Evolutionary conservation across 495 filamentous ascomycete species (phyloP).

Genomic region (Beverwykella pulmonaria): DNA sequence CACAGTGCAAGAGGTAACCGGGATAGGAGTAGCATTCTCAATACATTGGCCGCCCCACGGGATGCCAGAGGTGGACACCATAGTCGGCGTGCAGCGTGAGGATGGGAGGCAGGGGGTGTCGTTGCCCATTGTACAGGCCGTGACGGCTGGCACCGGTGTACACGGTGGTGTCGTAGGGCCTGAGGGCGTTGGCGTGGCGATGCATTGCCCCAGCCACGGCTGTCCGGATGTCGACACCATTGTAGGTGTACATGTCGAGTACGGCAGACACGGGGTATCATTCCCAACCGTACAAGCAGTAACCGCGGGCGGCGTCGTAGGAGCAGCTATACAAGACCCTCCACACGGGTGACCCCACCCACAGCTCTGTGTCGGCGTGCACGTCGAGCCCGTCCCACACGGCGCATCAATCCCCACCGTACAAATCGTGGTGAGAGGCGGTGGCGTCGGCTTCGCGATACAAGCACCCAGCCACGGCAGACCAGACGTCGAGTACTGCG

Average conservation of each 20-base stretch:
- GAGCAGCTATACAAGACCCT: conserved; percentile 25
- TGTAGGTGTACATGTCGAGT: conserved; percentile 17
- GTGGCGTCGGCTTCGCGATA: conserved; percentile 4
- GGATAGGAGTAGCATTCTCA: conserved; percentile 11
- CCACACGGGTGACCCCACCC: conserved; percentile 15
- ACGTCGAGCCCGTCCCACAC: conserved; percentile 18
- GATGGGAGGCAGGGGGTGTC: conserved; percentile 13
- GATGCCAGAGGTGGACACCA: conserved; percentile 18
- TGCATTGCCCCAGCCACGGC: conserved; percentile 21
- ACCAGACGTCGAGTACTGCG: conserved; percentile 1
- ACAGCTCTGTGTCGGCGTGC: conserved; percentile 29
- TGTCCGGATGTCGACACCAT: conserved; percentile 10
- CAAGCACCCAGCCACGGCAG: conserved; percentile 19
- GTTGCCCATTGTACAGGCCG: conserved; percentile 17
- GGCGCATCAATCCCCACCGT: conserved; percentile 10
- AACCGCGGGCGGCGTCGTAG: conserved; percentile 7
- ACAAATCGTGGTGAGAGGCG: no score
- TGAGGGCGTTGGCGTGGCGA: background rate
- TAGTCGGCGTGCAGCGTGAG: conserved; percentile 30
- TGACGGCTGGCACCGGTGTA: background rate
- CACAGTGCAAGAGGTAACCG: conserved; percentile 20
- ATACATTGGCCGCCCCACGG: conserved; percentile 27
- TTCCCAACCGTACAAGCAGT: conserved; percentile 22
- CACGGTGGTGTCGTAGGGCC: background rate
- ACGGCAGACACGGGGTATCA: conserved; percentile 8